Percentiles rank a stretch among this genome's conserved stretches.
These are phyloP conservation scores for Tuber brumale DNA, from an alignment of 495 filamentous ascomycete genomes.

Conservation along the genomic window DNA sequence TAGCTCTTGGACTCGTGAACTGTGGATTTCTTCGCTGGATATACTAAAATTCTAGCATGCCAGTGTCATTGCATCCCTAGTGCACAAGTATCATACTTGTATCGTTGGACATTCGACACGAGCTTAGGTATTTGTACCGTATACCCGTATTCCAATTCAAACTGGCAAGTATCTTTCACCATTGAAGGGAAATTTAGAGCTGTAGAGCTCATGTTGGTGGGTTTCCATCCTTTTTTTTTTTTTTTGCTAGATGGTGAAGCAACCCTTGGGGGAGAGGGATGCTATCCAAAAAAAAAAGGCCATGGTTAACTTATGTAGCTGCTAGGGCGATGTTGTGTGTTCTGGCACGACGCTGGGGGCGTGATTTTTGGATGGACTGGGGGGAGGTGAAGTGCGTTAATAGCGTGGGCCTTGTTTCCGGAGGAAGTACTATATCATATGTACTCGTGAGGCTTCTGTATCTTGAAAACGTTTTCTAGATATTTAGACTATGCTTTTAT, in stretches of 20 bases:
- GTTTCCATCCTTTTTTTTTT: no score
- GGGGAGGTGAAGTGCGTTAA: background rate
- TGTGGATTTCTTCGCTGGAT: background rate
- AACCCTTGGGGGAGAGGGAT: no score
- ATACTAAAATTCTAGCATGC: background rate
- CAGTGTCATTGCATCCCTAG: background rate
- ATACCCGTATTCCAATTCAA: background rate
- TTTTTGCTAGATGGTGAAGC: no score
- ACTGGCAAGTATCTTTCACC: no score
- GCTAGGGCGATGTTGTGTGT: no score
- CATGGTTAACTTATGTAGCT: no score
- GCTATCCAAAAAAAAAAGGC: no score
- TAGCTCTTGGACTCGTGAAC: background rate
- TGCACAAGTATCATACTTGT: background rate
- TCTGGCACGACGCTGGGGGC: background rate
- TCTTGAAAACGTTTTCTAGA: background rate
- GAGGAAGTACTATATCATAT: background rate
- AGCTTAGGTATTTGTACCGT: background rate
- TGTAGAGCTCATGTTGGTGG: no score
- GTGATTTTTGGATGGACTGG: background rate
- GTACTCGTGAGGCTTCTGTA: background rate
- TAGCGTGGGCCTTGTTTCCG: no score
- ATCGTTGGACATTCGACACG: background rate
- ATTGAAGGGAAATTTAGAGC: no score
- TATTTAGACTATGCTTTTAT: background rate